Conservation (phyloP, 2,329 filamentous ascomycete species). For the Colletotrichum australisinense region DNA sequence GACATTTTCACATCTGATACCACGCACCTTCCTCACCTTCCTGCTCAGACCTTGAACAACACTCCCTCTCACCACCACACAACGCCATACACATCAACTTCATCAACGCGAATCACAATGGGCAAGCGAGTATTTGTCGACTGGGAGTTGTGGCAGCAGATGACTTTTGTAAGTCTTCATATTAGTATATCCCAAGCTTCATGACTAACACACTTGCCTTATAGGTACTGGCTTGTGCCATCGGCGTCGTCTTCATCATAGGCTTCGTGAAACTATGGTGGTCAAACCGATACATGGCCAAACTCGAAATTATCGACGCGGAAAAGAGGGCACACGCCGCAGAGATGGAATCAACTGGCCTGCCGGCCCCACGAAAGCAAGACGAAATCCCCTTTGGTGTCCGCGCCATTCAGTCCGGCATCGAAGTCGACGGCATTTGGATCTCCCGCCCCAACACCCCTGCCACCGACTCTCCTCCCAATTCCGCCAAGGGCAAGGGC, state of each 20-base stretch:
- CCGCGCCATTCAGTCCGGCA: slow-evolving; percentile 83
- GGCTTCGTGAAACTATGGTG: slow-evolving; percentile 77
- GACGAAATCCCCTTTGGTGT: slow-evolving; percentile 81
- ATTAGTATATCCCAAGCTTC: slow-evolving; percentile 5
- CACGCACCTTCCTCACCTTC: neutral
- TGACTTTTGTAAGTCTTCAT: slow-evolving; percentile 80
- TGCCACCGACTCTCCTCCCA: slow-evolving; percentile 28
- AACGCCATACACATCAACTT: neutral
- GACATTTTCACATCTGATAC: slow-evolving; percentile 1
- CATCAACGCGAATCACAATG: slow-evolving; percentile 37
- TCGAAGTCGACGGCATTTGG: slow-evolving; percentile 89
- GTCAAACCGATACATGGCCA: slow-evolving; percentile 65
- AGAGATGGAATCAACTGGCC: slow-evolving; percentile 67
- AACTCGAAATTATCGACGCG: slow-evolving; percentile 73
- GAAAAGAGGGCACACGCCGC: slow-evolving; percentile 67
- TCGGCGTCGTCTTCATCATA: slow-evolving; percentile 75
- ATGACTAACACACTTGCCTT: neutral
- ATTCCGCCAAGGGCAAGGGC: slow-evolving; percentile 30
- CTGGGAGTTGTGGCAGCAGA: slow-evolving; percentile 89
- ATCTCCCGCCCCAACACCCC: slow-evolving; percentile 66
- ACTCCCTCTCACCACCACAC: neutral
- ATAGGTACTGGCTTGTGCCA: slow-evolving; percentile 78
- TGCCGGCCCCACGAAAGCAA: slow-evolving; percentile 51
- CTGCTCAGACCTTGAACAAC: neutral
- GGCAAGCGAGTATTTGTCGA: slow-evolving; percentile 68